phyloP scores from a whole-genome alignment of 805 yeast genomes.

The Kuraishia cidri region DNA sequence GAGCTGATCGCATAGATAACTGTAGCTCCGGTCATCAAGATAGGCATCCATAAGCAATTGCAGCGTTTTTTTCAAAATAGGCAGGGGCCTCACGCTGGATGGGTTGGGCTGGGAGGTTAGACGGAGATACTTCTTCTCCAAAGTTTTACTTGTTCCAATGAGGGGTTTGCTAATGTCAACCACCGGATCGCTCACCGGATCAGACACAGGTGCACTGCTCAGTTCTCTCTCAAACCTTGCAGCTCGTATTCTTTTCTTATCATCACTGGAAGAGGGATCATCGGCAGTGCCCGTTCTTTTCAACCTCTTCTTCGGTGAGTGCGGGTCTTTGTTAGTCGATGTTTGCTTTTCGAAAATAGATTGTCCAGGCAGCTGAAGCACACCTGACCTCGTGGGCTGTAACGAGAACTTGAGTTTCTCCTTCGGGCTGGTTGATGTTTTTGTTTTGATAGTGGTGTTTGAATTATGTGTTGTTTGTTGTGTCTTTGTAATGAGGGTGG shows the following conservation, averaged over 20 bases:
- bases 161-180: slow-evolving; percentile 14
- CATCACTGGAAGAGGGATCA: slow-evolving; percentile 8
- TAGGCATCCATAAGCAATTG: slow-evolving; percentile 45
- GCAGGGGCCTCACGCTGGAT: slow-evolving; percentile 65
- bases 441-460: too few species aligned
- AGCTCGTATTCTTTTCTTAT: slow-evolving; percentile 32
- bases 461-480: too few species aligned
- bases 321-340: background rate
- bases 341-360: too few species aligned
- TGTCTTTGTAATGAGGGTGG: too few species aligned
- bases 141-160: slow-evolving; percentile 52
- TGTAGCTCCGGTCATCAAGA: slow-evolving; percentile 44
- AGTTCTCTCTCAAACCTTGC: slow-evolving; percentile 36
- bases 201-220: slow-evolving; percentile 6
- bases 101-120: slow-evolving; percentile 92
- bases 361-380: too few species aligned
- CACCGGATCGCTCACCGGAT: background rate
- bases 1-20: slow-evolving; percentile 80
- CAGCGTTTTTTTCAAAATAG: slow-evolving; percentile 49
- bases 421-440: too few species aligned
- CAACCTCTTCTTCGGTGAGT: background rate
- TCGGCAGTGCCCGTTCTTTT: background rate
- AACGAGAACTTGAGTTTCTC: background rate
- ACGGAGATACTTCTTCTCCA: slow-evolving; percentile 77
- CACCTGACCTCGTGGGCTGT: background rate